phyloP scores from a whole-genome alignment of 805 yeast genomes.

The Ogataea glucozyma region DNA sequence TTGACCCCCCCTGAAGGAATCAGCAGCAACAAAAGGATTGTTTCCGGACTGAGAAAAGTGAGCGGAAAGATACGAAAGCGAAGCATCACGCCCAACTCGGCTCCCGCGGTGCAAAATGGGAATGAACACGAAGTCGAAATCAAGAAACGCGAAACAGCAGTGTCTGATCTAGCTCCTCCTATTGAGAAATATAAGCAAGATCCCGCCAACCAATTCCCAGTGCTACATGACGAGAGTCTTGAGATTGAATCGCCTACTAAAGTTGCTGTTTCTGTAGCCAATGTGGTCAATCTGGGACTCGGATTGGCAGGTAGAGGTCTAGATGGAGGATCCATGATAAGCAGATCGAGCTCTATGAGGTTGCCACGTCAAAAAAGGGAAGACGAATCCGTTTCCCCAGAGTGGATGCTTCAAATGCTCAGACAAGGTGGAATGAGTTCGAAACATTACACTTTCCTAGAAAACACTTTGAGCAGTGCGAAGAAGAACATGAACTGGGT shows the following conservation, averaged over 20 bases:
- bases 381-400: constrained; percentile 33
- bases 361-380: too few species aligned
- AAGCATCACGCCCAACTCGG: constrained; percentile 4
- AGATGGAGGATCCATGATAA: constrained; percentile 2
- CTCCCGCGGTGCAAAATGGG: background rate
- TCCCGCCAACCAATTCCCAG: background rate
- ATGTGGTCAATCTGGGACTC: constrained; percentile 32
- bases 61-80: constrained; percentile 17
- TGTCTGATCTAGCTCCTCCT: constrained; percentile 2
- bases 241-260: constrained; percentile 14
- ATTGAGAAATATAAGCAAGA: background rate
- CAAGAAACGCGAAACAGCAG: background rate
- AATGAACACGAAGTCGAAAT: background rate
- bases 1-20: background rate
- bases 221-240: background rate
- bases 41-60: constrained; percentile 18
- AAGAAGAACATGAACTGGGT: constrained; percentile 59
- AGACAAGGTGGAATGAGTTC: constrained; percentile 41
- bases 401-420: constrained; percentile 44
- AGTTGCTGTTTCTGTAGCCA: constrained; percentile 21
- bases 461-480: constrained; percentile 18
- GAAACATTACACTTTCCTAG: constrained; percentile 39
- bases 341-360: background rate
- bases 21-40: constrained; percentile 6
- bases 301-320: constrained; percentile 34